Evolutionary conservation across 495 filamentous ascomycete genomes (phyloP), one percentile per base, ranked within the genome.

Genomic region (Podospora appendiculata): DNA sequence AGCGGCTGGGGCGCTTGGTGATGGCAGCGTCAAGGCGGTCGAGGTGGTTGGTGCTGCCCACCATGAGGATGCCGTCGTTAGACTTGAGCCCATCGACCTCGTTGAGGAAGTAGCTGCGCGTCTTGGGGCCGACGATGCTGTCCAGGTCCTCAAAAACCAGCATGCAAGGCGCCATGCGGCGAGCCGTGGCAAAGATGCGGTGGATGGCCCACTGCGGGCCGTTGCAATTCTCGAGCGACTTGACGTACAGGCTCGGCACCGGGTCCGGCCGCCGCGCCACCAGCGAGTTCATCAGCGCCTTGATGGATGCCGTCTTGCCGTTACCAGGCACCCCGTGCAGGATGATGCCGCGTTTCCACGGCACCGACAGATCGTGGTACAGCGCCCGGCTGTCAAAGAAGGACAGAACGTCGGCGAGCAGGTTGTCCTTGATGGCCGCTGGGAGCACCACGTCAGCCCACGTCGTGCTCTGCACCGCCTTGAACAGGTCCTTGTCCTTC

Each of bases 131-230:
- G 10, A 86, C 75, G 12, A 86, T 64, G 35, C 76, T 81, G 57
- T 87, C 84, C 18, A 88, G 75, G 52, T 88, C 84, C 63, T 88
- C 84, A 39, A 88, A 78, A 41, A 86, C 60, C 48, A 77, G 60
- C 51, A 74, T 67, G 60, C 74, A 81, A 2, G 78, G 78, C 0
- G 77, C 75, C 42, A 74, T 66, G 44, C 67, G 65, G 25, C 80
- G 62, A 5, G 80, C 80, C 47, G 69, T 77, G 6, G 49, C 17
- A 55, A 83, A 83, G 42, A 83, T 75, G 6, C 58, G 38, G 16
- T 50, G 53, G 43, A 84, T 76, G 36, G 72, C 68, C 7, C 57
- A 61, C 48, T 79, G 76, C 0, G 69, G 73, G 3, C 75, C 75
- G 17, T 10, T 1, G 8, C 51, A 69, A n/a, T 45, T 55, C 39